Percentiles rank a stretch among this genome's conserved stretches.
These are phyloP conservation scores for Abortiporus biennis DNA, from an alignment of 1,284 basidiomycete species.

Conservation along the genomic window DNA sequence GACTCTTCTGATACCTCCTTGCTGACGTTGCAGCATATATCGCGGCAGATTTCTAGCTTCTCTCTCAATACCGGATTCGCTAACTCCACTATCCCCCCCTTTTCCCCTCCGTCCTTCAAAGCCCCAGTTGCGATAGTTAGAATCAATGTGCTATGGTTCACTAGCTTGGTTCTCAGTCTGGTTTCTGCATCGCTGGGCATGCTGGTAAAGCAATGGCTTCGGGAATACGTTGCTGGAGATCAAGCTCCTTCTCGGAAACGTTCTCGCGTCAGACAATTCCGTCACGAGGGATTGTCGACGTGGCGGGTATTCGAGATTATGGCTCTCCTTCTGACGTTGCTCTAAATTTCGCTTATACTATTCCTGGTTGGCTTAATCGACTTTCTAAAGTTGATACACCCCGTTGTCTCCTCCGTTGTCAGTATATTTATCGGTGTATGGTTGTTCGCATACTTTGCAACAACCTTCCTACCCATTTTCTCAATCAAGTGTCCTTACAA, in stretches of 20 bases:
- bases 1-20: background rate
- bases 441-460: background rate
- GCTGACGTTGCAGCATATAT: background rate
- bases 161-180: background rate
- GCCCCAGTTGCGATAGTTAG: conserved; percentile 4
- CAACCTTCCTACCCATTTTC: background rate
- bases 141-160: conserved; percentile 13
- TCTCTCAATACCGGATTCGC: background rate
- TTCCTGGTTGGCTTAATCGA: conserved; percentile 15
- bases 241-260: background rate
- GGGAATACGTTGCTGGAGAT: background rate
- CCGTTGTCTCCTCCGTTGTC: background rate
- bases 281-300: conserved; percentile 14
- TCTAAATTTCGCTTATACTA: conserved; percentile 17
- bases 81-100: background rate
- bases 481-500: conserved; percentile 1
- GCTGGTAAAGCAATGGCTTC: conserved; percentile 5
- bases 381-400: conserved; percentile 11
- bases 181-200: conserved; percentile 3
- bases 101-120: background rate
- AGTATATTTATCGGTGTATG: background rate
- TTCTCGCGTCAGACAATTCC: conserved; percentile 15
- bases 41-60: background rate
- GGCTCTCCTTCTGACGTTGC: conserved; percentile 17
- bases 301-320: conserved; percentile 22